Percentiles rank a stretch among this genome's conserved stretches.
These are phyloP conservation scores for Rhypophila decipiens DNA, from an alignment of 495 filamentous ascomycete genomes.

Conservation along the genomic window DNA sequence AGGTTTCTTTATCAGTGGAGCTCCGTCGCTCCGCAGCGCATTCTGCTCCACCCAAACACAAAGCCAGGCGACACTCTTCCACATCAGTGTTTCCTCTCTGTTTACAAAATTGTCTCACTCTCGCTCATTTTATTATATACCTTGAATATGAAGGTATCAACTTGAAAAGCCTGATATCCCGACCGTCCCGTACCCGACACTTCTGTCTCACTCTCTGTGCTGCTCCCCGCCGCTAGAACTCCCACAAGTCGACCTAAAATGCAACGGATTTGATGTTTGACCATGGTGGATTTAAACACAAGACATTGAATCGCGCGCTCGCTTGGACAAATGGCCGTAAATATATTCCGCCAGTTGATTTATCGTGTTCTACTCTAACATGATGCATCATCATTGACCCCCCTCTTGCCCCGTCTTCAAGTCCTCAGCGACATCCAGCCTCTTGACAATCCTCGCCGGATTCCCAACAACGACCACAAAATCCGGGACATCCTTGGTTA, in stretches of 20 bases:
- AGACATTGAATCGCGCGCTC: too few species aligned
- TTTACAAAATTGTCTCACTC: neutral
- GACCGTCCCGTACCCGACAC: too few species aligned
- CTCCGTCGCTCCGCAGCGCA: too few species aligned
- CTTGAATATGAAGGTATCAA: too few species aligned
- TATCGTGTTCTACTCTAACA: too few species aligned
- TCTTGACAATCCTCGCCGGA: slow-evolving; percentile 55
- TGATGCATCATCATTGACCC: too few species aligned
- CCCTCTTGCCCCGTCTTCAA: too few species aligned
- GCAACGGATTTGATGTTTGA: neutral
- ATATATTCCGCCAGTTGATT: too few species aligned
- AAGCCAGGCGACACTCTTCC: neutral
- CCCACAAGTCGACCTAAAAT: neutral
- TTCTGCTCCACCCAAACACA: neutral
- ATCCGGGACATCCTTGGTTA: slow-evolving; percentile 71
- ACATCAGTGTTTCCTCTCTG: neutral
- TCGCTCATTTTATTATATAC: neutral
- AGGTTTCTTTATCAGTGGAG: too few species aligned
- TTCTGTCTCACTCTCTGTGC: neutral
- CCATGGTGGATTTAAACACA: neutral
- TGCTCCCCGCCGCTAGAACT: neutral
- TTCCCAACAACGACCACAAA: slow-evolving; percentile 62
- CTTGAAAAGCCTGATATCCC: too few species aligned
- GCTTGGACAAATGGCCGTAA: too few species aligned
- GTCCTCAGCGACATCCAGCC: slow-evolving; percentile 48